Evolutionary conservation across 805 yeast species (phyloP), one percentile per base, ranked within the genome.

Genomic region (Starmera amethionina): DNA sequence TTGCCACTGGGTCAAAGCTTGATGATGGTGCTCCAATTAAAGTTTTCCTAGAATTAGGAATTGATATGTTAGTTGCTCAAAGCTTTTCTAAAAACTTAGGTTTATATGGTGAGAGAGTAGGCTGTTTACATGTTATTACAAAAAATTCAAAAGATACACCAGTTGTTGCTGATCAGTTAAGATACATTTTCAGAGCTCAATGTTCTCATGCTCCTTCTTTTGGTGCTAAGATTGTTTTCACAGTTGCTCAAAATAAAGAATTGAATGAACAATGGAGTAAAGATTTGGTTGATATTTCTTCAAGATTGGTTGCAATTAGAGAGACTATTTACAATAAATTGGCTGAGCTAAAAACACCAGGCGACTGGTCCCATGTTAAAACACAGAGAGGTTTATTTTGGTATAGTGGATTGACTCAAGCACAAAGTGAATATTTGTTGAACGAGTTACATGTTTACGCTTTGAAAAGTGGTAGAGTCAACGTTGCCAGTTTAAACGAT

Each of bases 61-160:
- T 34, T 13, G 35, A 39, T 16, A 33, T 37, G 15, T 43, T 47
- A 9, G 64, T 77, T 47, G 78, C 88, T 55, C 94, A 84, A 64
- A 80, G 89, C n/a, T 84, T 84, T 60, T 87, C 93, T 45, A 84
- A 84, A 60, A 84, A 83, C 62, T 75, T 81, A 70, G 94, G 94
- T 41, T 75, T 84, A 59, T 84, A 84, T 59, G 94, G 94, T 52
- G 93, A 84, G 67, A 76, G 94, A 59, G 80, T 79, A 41, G 94
- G 94, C 30, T 79, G 87, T 22, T 37, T 46, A 11, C 51, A 47
- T 35, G 40, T 47, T 29, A 33, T 40, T 13, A 14, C 18, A 8
- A 35, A 36, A 18, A 35, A 67, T 82, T 49, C 37, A n/a, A n/a
- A 68, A 75, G 25, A 58, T 72, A 33, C 58, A 72, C 43, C 66